Percentiles rank a stretch among this genome's conserved stretches.
Evolutionary conservation across 345 rosid species (phyloP).

Genomic region (Durio zibethinus): DNA sequence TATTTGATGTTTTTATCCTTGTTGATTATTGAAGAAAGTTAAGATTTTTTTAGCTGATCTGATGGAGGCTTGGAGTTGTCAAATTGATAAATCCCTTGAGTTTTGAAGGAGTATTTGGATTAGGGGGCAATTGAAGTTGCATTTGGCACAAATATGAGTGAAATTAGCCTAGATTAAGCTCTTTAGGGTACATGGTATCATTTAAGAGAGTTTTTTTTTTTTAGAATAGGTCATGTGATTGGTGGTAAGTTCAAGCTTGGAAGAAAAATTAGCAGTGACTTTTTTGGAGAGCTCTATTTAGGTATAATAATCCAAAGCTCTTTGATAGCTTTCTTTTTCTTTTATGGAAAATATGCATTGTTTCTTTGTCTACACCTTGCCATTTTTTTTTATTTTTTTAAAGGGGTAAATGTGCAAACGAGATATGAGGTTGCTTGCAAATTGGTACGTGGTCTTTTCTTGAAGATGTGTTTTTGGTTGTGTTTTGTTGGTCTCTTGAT

Average conservation of each 20-base stretch:
- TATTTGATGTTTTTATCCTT: not conserved
- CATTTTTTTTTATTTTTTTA: not conserved
- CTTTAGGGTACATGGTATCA: too few relatives aligned
- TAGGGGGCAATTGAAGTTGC: conserved; percentile 14
- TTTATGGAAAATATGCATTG: not conserved
- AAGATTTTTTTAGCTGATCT: not conserved
- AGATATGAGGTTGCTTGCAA: conserved; percentile 82
- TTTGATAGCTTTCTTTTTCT: not conserved
- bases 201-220: conserved; percentile 3
- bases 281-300: conserved; percentile 75
- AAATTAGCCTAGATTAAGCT: conserved; percentile 12
- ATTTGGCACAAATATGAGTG: conserved; percentile 22
- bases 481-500: not conserved
- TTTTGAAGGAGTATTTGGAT: conserved; percentile 12
- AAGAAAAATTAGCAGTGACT: conserved; percentile 83
- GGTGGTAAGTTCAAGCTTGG: conserved; percentile 71
- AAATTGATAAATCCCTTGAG: conserved; percentile 27
- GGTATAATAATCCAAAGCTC: conserved; percentile 32
- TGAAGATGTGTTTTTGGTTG: not conserved
- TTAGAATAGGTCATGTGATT: conserved; percentile 51
- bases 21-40: conserved; percentile 4
- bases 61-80: not conserved
- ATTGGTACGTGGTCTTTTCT: conserved; percentile 44
- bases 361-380: conserved; percentile 2
- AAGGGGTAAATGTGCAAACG: conserved; percentile 72